These are phyloP conservation scores for Cavenderia fasciculata DNA, from an alignment of 78 protist genomes.

Conservation along the genomic window DNA sequence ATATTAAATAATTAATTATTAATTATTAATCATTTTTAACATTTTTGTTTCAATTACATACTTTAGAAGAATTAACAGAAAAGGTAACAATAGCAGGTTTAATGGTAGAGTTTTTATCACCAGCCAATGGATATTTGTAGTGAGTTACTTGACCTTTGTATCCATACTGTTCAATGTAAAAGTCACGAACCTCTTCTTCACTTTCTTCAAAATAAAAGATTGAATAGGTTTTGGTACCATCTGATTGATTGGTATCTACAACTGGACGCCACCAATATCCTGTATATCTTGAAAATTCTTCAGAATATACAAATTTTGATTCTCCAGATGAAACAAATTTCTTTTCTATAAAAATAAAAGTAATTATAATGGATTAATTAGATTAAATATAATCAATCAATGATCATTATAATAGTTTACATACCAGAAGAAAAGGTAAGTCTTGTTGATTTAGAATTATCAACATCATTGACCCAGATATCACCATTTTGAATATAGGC, in stretches of 20 bases:
- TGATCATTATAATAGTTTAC: background rate
- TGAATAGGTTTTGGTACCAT: background rate
- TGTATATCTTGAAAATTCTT: constrained; percentile 75
- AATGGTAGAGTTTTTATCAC: constrained; percentile 31
- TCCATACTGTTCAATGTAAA: background rate
- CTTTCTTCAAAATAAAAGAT: constrained; percentile 66
- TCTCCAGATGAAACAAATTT: constrained; percentile 37
- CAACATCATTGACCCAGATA: constrained; percentile 60
- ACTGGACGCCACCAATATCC: constrained; percentile 83
- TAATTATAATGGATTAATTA: background rate
- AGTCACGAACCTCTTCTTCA: constrained; percentile 54
- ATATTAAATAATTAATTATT: too few relatives aligned
- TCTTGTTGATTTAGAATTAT: background rate
- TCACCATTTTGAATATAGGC: constrained; percentile 38
- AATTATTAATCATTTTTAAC: too few relatives aligned
- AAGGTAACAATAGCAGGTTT: too few relatives aligned
- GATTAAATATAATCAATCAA: background rate
- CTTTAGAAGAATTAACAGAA: too few relatives aligned
- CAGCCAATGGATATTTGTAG: constrained; percentile 78
- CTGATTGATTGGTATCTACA: background rate
- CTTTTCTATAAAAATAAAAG: too few relatives aligned
- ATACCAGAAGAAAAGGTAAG: constrained; percentile 23
- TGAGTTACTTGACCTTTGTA: constrained; percentile 14
- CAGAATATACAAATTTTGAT: constrained; percentile 42
- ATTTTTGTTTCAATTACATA: too few relatives aligned